Base-by-base conservation (phyloP, 345 rosid species). In the Eucalyptus tenuipes region DNA sequence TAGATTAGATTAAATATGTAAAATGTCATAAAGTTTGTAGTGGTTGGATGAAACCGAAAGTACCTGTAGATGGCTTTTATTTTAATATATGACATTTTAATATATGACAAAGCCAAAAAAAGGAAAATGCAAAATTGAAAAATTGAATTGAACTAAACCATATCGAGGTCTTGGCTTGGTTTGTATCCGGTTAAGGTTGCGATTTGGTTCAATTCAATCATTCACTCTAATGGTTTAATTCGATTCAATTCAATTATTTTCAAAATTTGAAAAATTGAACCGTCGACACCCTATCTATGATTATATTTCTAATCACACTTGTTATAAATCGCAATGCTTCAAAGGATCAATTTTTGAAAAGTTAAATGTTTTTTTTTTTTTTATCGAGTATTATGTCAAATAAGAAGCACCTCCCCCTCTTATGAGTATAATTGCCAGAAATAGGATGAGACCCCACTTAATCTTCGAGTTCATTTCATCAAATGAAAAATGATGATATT, bases 201-300 rank as follows among this genome's bases (percentile, higher is more conserved):
- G 10, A 52, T 7, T 52, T 52, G 2, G 10, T 52, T 52, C 25
- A 1, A 0, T 18, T 52, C 57, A 18, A 52, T 52, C 24, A 52
- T 18, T 52, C 24, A 18, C 24, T 52, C 4, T 52, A 7, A 18
- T 7, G 4, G 1, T 52, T 3, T 18, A 52, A 18, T 52, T 52
- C 0, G 10, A 9, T 52, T 18, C 1, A 3, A 0, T 50, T 50
- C 18, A 49, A 15, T 17, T 50, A 17, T 52, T 52, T 52, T 17
- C 1, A 52, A 52, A 52, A 52, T 52, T 50, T 52, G 9, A 52
- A 52, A 52, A 52, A 17, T 50, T 52, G 9, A 52, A 3, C 0
- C 0, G 0, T 52, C 5, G 0, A 7, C 2, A 8, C 25, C 25
- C 0, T 52, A 20, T 52, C 4, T 18, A 11, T 2, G 13, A 33